A percentile compares a stretch with the other conserved stretches of the same genome.
These are phyloP conservation scores for Penicillium cinerascens DNA, from an alignment of 495 filamentous ascomycete genomes.

Conservation along the genomic window DNA sequence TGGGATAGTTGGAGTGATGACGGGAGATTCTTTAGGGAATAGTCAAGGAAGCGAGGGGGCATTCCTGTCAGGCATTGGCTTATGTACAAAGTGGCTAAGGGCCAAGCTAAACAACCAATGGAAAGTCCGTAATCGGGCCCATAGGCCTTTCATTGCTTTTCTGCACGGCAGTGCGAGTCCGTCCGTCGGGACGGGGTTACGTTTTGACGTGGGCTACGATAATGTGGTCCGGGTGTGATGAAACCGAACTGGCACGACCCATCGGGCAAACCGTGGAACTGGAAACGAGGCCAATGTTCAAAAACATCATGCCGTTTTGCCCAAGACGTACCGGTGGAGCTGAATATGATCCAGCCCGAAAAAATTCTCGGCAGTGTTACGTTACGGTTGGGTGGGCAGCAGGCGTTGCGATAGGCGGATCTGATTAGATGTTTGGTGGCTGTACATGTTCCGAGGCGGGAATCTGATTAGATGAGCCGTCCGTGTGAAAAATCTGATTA, in stretches of 20 bases:
- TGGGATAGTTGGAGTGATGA: background rate
- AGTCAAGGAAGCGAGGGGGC: background rate
- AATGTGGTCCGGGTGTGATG: background rate
- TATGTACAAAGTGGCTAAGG: background rate
- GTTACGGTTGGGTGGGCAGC: background rate
- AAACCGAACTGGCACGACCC: background rate
- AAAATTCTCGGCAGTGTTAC: background rate
- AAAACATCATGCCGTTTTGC: background rate
- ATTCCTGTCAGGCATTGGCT: background rate
- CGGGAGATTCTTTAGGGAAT: background rate
- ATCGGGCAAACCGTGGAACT: background rate
- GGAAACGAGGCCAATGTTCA: background rate
- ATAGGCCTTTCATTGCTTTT: background rate
- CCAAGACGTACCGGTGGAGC: background rate
- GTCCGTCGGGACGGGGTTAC: background rate
- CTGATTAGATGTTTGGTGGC: slow-evolving; percentile 4
- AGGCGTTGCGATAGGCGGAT: background rate
- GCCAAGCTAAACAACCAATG: background rate
- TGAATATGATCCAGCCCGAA: background rate
- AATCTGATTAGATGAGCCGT: background rate
- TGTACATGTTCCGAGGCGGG: background rate
- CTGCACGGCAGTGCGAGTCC: background rate
- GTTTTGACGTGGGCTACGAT: background rate
- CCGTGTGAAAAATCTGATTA: slow-evolving; percentile 15
- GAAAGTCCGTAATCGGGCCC: background rate